These are phyloP conservation scores for Astrothelium macrocarpum DNA, from an alignment of 495 filamentous ascomycete genomes.

Conservation along the genomic window DNA sequence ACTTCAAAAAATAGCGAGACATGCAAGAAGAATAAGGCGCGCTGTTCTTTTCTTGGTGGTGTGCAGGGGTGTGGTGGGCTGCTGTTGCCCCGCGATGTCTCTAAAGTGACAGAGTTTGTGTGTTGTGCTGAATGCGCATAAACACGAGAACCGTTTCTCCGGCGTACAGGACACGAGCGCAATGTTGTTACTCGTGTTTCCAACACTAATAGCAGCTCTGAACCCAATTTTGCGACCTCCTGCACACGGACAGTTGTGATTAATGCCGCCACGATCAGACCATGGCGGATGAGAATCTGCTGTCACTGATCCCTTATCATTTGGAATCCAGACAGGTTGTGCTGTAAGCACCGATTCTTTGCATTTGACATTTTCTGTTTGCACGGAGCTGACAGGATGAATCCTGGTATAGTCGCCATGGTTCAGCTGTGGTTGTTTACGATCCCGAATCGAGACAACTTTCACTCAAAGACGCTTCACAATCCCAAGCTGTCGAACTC, in stretches of 20 bases:
- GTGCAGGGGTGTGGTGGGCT: no score
- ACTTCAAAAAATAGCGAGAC: no score
- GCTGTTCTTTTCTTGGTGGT: no score
- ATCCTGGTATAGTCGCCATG: slow-evolving; percentile 60
- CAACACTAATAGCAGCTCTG: no score
- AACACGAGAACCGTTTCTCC: neutral
- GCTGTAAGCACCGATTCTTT: slow-evolving; percentile 19
- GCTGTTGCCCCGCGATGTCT: neutral
- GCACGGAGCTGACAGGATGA: slow-evolving; percentile 2
- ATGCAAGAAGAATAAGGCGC: no score
- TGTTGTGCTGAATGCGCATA: neutral
- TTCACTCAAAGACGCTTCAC: slow-evolving; percentile 57
- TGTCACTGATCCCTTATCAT: slow-evolving; percentile 34
- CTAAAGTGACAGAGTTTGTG: neutral
- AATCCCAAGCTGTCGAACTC: slow-evolving; percentile 40
- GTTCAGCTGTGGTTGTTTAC: slow-evolving; percentile 83
- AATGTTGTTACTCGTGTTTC: neutral
- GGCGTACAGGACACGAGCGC: neutral
- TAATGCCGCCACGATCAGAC: neutral
- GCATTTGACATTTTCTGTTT: neutral
- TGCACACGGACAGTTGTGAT: neutral
- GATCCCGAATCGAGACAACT: slow-evolving; percentile 79
- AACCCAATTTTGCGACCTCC: neutral
- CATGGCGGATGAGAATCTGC: slow-evolving; percentile 22
- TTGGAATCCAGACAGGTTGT: slow-evolving; percentile 30